Evolutionary conservation across 768 basidiomycete species (phyloP).

Genomic region (Boletus reticulatus): DNA sequence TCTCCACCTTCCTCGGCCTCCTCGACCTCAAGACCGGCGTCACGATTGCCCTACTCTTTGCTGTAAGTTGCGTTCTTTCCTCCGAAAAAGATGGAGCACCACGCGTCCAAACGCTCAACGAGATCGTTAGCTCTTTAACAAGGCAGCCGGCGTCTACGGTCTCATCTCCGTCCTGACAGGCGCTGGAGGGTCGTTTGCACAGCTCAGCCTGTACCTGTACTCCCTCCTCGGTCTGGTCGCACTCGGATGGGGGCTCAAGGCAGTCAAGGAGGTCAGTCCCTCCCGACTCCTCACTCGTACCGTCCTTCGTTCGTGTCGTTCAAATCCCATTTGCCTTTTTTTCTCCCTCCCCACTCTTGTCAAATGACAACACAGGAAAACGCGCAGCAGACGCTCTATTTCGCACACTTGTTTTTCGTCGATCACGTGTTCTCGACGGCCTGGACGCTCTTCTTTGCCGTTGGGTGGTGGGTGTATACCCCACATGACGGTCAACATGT

Average conservation of each 20-base stretch:
- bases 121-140: slow-evolving; percentile 74
- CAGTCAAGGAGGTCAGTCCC: slow-evolving; percentile 74
- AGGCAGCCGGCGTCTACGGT: slow-evolving; percentile 96
- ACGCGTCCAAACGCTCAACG: slow-evolving; percentile 8
- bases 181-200: slow-evolving; percentile 89
- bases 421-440: slow-evolving; percentile 89
- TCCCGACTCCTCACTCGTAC: background rate
- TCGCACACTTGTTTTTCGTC: slow-evolving; percentile 88
- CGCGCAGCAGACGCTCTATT: slow-evolving; percentile 76
- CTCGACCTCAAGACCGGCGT: slow-evolving; percentile 96
- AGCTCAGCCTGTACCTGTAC: slow-evolving; percentile 92
- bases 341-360: background rate
- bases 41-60: slow-evolving; percentile 83
- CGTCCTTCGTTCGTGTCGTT: slow-evolving; percentile 7
- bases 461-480: slow-evolving; percentile 87
- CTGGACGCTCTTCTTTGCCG: slow-evolving; percentile 91
- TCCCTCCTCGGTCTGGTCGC: slow-evolving; percentile 80
- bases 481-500: slow-evolving; percentile 87
- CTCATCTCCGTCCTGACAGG: slow-evolving; percentile 89
- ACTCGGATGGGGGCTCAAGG: slow-evolving; percentile 83
- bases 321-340: background rate
- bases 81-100: background rate
- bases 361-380: slow-evolving; percentile 64
- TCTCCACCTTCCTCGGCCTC: slow-evolving; percentile 79
- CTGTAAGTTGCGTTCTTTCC: slow-evolving; percentile 48